Evolutionary conservation across 441 rosid species (phyloP), one percentile per base, ranked within the genome.

Genomic region (Daphne laureola): DNA sequence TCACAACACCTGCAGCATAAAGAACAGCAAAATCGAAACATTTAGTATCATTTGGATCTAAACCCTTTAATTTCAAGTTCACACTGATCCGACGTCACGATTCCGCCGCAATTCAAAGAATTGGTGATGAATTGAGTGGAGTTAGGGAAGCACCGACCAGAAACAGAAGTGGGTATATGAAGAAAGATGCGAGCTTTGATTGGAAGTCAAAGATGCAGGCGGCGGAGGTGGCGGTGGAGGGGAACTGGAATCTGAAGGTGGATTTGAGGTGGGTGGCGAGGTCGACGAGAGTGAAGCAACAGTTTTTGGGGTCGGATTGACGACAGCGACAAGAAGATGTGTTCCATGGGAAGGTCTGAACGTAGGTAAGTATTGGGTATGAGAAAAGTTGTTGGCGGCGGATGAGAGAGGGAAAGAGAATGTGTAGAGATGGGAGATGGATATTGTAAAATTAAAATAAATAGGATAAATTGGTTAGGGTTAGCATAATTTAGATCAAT

Each of bases 321-420:
- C 27, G 63, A n/a, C n/a, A n/a, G 25, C 11, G 38, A 46, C 86
- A 80, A 9, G 38, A 14, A 4, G 84, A 72, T n/a, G 59, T 44
- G 67, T 83, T 58, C 90, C 90, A 83, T 15, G 74, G 84, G 66
- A 71, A 61, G 13, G 72, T 73, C 25, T 63, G 44, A 4, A 75
- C 70, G 16, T 73, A 75, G 67, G 54, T 68, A 41, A 75, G 66
- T 11, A 75, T 17, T 23, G 78, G 84, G 36, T 78, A 75, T 13
- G 78, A 62, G 49, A 74, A 55, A 43, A n/a, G n/a, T 21, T 21
- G 25, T 21, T 21, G 25, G 25, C 31, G 23, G 61, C 43, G 11
- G 64, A 57, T n/a, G n/a, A n/a, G n/a, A n/a, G n/a, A n/a, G n/a
- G n/a, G n/a, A n/a, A n/a, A n/a, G n/a, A n/a, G n/a, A n/a, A n/a